These are phyloP conservation scores for Allium cepa DNA, from an alignment of 106 monocot species.

Conservation along the genomic window DNA sequence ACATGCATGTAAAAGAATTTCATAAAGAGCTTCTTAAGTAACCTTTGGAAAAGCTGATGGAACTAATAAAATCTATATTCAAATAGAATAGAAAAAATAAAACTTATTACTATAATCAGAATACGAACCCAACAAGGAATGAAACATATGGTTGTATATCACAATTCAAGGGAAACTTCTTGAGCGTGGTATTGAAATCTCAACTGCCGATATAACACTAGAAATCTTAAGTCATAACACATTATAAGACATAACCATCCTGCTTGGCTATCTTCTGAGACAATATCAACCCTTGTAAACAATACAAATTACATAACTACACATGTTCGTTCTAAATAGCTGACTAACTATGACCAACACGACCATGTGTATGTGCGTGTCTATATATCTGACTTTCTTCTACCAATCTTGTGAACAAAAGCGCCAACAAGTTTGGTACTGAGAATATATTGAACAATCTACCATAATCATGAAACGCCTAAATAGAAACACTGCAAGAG, in stretches of 20 bases:
- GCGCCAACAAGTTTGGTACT: too few species aligned
- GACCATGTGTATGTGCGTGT: too few species aligned
- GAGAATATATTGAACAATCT: too few species aligned
- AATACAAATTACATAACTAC: not conserved
- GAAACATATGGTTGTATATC: not conserved
- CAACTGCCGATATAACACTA: conserved; percentile 69
- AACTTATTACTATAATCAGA: not conserved
- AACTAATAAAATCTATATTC: conserved; percentile 68
- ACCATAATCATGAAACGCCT: too few species aligned
- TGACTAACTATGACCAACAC: too few species aligned
- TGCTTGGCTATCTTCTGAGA: conserved; percentile 71
- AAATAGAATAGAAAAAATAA: conserved; percentile 1
- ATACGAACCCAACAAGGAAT: not conserved
- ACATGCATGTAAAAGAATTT: conserved; percentile 84
- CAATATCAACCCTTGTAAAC: conserved; percentile 38
- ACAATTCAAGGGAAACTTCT: conserved; percentile 23
- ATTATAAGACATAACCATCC: conserved; percentile 66
- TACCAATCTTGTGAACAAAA: too few species aligned
- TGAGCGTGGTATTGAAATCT: conserved; percentile 67
- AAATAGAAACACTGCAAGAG: too few species aligned
- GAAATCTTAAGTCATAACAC: conserved; percentile 96
- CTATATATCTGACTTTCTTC: too few species aligned
- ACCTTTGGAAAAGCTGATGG: conserved; percentile 88
- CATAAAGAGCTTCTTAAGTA: conserved; percentile 91
- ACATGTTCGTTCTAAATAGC: too few species aligned